Conservation (phyloP, 345 rosid genomes). For the Aquilaria malaccensis region DNA sequence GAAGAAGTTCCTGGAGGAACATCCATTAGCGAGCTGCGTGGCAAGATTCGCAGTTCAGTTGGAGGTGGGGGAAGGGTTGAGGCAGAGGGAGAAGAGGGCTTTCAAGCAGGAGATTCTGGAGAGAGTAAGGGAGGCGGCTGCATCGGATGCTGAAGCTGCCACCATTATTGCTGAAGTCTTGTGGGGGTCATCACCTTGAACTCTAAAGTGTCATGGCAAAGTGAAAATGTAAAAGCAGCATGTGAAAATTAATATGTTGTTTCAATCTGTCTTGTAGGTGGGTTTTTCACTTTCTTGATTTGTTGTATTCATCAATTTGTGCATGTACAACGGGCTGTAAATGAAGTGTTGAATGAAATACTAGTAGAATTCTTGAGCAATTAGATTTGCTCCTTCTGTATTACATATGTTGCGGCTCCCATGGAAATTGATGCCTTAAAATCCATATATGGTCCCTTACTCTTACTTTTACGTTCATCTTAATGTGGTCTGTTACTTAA, state of each 20-base stretch:
- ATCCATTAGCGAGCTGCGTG: slow-evolving; percentile 64
- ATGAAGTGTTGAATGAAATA: slow-evolving; percentile 12
- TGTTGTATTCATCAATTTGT: neutral
- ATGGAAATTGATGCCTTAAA: too few relatives aligned
- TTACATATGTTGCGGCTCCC: too few relatives aligned
- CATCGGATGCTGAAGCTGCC: slow-evolving; percentile 53
- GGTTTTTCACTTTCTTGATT: neutral
- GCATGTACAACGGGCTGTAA: slow-evolving; percentile 1
- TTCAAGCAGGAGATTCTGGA: slow-evolving; percentile 47
- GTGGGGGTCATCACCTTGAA: slow-evolving; percentile 73
- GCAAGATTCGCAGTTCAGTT: slow-evolving; percentile 66
- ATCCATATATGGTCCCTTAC: too few relatives aligned
- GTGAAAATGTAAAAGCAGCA: neutral
- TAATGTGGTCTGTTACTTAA: too few relatives aligned
- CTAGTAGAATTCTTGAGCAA: neutral
- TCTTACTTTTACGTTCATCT: too few relatives aligned
- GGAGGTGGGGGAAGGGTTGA: slow-evolving; percentile 71
- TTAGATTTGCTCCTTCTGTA: too few relatives aligned
- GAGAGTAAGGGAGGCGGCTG: slow-evolving; percentile 38
- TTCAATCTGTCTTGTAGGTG: neutral
- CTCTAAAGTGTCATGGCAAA: neutral
- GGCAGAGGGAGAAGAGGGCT: slow-evolving; percentile 60
- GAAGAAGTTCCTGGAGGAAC: slow-evolving; percentile 31
- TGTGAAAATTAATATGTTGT: neutral
- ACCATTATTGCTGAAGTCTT: slow-evolving; percentile 63